Percentiles rank a stretch among this genome's conserved stretches.
Evolutionary conservation across 331 rosid species (phyloP).

Genomic region (Telfairia occidentalis): DNA sequence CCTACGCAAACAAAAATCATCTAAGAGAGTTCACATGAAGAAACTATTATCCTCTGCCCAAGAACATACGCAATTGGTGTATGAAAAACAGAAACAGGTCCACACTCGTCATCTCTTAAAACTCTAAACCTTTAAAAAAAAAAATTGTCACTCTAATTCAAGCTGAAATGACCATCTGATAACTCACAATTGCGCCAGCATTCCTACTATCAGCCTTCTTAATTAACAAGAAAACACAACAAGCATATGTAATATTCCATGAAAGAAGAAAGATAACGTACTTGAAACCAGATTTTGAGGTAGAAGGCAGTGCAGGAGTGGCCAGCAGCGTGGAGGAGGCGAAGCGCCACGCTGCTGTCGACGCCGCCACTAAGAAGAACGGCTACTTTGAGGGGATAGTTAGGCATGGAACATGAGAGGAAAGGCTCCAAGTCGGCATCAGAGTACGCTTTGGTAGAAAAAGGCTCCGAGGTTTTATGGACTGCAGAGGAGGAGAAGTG

Average conservation of each 20-base stretch:
- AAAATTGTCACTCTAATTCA: background rate
- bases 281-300: constrained; percentile 93
- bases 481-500: constrained; percentile 10
- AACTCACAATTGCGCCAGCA: background rate
- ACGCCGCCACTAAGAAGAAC: constrained; percentile 85
- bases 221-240: background rate
- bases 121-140: background rate
- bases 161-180: background rate
- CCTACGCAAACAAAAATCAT: constrained; percentile 40
- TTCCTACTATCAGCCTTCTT: background rate
- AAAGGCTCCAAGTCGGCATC: constrained; percentile 28
- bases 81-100: background rate
- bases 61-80: background rate
- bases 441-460: constrained; percentile 1
- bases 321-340: constrained; percentile 74
- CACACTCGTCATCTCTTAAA: background rate
- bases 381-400: constrained; percentile 46
- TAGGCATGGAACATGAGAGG: constrained; percentile 57
- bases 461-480: constrained; percentile 19
- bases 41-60: background rate
- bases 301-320: constrained; percentile 85
- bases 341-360: constrained; percentile 89
- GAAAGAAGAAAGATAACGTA: constrained; percentile 9
- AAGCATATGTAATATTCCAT: background rate
- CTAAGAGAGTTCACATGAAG: background rate